Percentiles rank a stretch among this genome's conserved stretches.
Evolutionary conservation across 179 eudicot species (phyloP).

Genomic region (Monotropa hypopitys): DNA sequence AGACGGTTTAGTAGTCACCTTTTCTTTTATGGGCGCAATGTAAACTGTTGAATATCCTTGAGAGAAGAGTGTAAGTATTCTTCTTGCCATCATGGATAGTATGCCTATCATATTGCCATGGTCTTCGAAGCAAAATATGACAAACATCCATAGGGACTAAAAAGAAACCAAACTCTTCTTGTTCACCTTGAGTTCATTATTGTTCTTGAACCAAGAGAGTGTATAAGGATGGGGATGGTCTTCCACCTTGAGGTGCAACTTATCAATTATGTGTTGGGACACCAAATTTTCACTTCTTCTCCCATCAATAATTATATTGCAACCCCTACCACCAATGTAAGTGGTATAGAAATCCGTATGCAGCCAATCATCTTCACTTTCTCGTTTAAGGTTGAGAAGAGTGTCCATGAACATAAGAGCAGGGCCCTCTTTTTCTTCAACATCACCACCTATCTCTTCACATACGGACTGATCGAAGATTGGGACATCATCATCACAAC

Average conservation of each 20-base stretch:
- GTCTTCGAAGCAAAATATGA: no score
- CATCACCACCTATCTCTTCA: not conserved
- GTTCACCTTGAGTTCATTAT: no score
- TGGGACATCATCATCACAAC: no score
- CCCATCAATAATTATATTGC: no score
- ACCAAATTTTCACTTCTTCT: not conserved
- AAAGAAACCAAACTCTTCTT: not conserved
- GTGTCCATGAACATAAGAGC: not conserved
- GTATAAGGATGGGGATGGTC: not conserved
- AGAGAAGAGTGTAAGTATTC: not conserved
- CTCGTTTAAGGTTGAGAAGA: not conserved
- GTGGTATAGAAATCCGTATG: not conserved
- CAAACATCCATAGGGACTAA: no score
- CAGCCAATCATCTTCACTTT: not conserved
- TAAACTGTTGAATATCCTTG: no score
- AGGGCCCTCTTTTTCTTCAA: not conserved
- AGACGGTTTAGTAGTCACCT: no score
- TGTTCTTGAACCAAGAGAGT: no score
- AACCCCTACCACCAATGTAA: no score
- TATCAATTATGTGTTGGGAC: no score
- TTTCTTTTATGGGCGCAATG: no score
- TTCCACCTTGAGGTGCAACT: not conserved
- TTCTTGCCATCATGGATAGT: not conserved
- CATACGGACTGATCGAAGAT: no score
- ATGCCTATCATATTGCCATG: not conserved